Evolutionary conservation across 2,329 filamentous ascomycete genomes (phyloP), one percentile per base, ranked within the genome.

Genomic region (Periconia digitata): DNA sequence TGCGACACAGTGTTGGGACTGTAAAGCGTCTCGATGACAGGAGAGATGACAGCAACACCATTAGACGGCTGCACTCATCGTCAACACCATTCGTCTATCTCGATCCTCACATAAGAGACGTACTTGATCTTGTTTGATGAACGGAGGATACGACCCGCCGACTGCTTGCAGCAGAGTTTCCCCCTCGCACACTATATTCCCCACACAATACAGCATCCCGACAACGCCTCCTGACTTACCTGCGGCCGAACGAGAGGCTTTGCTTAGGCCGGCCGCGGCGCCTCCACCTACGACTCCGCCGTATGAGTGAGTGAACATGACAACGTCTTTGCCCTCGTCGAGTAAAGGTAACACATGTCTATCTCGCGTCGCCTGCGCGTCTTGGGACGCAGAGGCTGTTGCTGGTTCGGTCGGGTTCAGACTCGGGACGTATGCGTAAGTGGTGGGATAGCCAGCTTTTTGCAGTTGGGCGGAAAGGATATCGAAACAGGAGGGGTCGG

Each of bases 21-120:
- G 43, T 57, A 59, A 4, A 57, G 48, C 2, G 46, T 56, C 13
- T 51, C 42, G 35, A 51, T 55, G 12, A 53, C 54, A n/a, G 49
- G 49, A 15, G 39, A 35, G 21, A 59, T 56, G 12, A 57, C 34
- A 2, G 51, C 51, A 5, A 55, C 21, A 20, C 54, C 54, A 17
- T 47, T 21, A n/a, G 38, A 40, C 27, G 56, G 54, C 56, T 59
- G 18, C 7, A 12, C 22, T 17, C 16, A 29, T 15, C 6, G n/a
- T 43, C 17, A 44, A 32, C 16, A 20, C 15, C 3, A 23, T 21
- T 13, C 15, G 6, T 3, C 18, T 3, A 38, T 17, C 10, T 21
- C 6, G 22, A 6, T 16, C 12, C 15, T 29, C 2, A 17, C 2
- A 6, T 16, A 2, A n/a, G n/a, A n/a, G 20, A 35, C 47, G 21